Evolutionary conservation across 768 basidiomycete genomes (phyloP).

Genomic region (Trametes gibbosa): DNA sequence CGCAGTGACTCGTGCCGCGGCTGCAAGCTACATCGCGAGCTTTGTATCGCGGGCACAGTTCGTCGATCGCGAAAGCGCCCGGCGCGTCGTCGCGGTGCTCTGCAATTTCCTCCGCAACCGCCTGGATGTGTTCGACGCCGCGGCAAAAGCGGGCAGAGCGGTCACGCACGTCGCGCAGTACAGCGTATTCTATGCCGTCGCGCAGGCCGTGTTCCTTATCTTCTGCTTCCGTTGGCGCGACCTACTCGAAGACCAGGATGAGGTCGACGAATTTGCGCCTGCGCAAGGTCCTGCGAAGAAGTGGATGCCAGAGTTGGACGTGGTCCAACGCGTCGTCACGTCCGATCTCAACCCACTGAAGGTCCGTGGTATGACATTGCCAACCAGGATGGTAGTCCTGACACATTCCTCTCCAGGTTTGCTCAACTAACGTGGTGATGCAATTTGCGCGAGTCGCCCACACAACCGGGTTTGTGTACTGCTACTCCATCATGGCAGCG

Average conservation of each 20-base stretch:
- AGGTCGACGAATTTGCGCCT: slow-evolving; percentile 40
- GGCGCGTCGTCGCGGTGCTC: slow-evolving; percentile 76
- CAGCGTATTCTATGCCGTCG: slow-evolving; percentile 86
- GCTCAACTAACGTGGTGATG: slow-evolving; percentile 84
- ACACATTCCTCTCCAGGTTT: slow-evolving; percentile 51
- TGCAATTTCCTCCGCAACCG: slow-evolving; percentile 81
- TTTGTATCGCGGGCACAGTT: slow-evolving; percentile 90
- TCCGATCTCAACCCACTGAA: slow-evolving; percentile 89
- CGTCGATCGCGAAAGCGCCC: slow-evolving; percentile 71
- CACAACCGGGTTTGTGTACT: slow-evolving; percentile 88
- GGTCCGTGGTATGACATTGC: slow-evolving; percentile 39
- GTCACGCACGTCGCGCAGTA: slow-evolving; percentile 39
- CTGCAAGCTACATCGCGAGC: slow-evolving; percentile 89
- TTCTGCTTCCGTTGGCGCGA: slow-evolving; percentile 99
- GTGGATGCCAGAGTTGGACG: slow-evolving; percentile 82
- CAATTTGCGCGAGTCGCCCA: slow-evolving; percentile 95
- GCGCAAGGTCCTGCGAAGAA: slow-evolving; percentile 41
- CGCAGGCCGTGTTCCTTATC: slow-evolving; percentile 90
- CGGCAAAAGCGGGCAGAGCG: slow-evolving; percentile 37
- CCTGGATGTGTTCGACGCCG: slow-evolving; percentile 65
- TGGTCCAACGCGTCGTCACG: slow-evolving; percentile 76
- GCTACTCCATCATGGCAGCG: slow-evolving; percentile 88
- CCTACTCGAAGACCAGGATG: slow-evolving; percentile 60
- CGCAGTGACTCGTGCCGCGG: slow-evolving; percentile 82
- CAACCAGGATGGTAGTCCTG: not conserved